phyloP scores from a whole-genome alignment of 805 yeast genomes.

The Candida wancherniae region DNA sequence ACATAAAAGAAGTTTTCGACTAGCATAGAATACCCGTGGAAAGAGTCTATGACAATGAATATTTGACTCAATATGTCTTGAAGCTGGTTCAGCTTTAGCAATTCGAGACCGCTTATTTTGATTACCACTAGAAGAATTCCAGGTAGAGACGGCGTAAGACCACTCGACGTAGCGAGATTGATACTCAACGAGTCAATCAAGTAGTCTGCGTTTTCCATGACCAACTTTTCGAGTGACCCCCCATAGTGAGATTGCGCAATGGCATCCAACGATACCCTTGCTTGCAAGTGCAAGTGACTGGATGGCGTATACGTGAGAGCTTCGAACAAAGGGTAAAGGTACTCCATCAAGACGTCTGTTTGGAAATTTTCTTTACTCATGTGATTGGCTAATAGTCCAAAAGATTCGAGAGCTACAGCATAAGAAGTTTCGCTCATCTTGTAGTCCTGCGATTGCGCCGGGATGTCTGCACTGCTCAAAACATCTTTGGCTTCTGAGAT shows the following conservation, averaged over 20 bases:
- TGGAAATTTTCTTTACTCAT: constrained; percentile 29
- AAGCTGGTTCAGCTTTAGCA: constrained; percentile 53
- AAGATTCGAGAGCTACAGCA: constrained; percentile 42
- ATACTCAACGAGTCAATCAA: constrained; percentile 73
- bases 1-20: constrained; percentile 71
- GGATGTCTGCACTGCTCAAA: constrained; percentile 1
- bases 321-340: constrained; percentile 68
- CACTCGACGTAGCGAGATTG: constrained; percentile 59
- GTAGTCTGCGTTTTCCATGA: constrained; percentile 72
- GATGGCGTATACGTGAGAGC: constrained; percentile 53
- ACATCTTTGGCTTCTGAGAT: constrained; percentile 28
- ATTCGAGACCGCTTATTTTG: constrained; percentile 61
- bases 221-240: constrained; percentile 52
- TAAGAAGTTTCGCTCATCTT: constrained; percentile 23
- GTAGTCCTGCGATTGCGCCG: constrained; percentile 1
- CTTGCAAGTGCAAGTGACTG: constrained; percentile 49
- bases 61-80: constrained; percentile 70
- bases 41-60: constrained; percentile 73
- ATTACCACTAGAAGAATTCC: constrained; percentile 66
- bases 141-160: constrained; percentile 67
- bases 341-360: constrained; percentile 59
- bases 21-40: constrained; percentile 73
- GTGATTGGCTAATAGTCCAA: constrained; percentile 27
- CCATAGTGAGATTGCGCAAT: constrained; percentile 41
- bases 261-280: constrained; percentile 48